These are phyloP conservation scores for Rhododendron griersonianum DNA, from an alignment of 148 eudicot genomes.

Conservation along the genomic window DNA sequence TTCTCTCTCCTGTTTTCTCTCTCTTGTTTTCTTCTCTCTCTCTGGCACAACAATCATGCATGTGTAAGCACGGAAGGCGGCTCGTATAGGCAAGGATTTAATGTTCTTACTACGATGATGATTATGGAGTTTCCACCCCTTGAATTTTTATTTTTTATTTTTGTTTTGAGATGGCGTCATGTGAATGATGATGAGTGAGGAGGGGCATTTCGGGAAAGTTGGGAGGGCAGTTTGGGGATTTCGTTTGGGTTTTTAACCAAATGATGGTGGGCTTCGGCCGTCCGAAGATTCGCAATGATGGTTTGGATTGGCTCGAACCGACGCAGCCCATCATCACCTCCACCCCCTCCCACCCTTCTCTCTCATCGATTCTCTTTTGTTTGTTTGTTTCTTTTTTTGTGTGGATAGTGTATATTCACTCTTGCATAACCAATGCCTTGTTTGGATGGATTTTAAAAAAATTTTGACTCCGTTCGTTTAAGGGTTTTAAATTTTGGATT, in stretches of 20 bases:
- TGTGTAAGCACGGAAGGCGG: constrained; percentile 91
- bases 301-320: constrained; percentile 61
- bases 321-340: constrained; percentile 51
- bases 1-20: constrained; percentile 7
- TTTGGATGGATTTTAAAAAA: no score
- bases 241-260: constrained; percentile 9
- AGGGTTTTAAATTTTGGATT: no score
- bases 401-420: not conserved
- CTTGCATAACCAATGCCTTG: not conserved
- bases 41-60: constrained; percentile 82
- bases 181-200: constrained; percentile 34
- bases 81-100: constrained; percentile 48
- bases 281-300: constrained; percentile 95
- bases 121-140: not conserved
- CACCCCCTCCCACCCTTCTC: constrained; percentile 30
- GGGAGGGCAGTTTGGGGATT: constrained; percentile 8
- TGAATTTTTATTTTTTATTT: not conserved
- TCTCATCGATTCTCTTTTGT: constrained; percentile 33
- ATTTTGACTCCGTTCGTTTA: no score
- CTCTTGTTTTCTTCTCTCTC: not conserved
- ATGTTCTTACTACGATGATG: constrained; percentile 25
- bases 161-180: constrained; percentile 22
- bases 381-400: constrained; percentile 13
- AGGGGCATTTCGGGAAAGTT: constrained; percentile 5
- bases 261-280: constrained; percentile 63